Evolutionary conservation across 2,329 filamentous ascomycete species (phyloP).

Genomic region (Pyricularia grisea): DNA sequence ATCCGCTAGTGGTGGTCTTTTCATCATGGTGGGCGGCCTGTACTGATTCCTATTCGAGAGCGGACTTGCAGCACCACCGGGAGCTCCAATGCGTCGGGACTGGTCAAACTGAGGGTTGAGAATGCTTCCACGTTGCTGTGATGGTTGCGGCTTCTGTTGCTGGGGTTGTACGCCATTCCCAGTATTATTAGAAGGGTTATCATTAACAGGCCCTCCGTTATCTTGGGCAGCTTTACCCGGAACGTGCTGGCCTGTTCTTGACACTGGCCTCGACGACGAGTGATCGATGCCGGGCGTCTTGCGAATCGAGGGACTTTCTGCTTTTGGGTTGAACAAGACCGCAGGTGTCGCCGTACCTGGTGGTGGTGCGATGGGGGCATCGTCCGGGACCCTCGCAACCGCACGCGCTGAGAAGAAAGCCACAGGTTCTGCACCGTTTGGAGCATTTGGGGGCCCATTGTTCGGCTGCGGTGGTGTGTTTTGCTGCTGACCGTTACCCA

Average conservation of each 20-base stretch:
- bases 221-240: constrained; percentile 21
- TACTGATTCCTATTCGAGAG: constrained; percentile 50
- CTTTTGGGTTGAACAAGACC: constrained; percentile 61
- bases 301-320: constrained; percentile 75
- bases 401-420: constrained; percentile 66
- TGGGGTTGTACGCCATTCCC: constrained; percentile 2
- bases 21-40: constrained; percentile 50
- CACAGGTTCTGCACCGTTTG: constrained; percentile 29
- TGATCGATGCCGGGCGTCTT: constrained; percentile 86
- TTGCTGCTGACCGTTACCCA: constrained; percentile 5
- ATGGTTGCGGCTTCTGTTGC: background rate
- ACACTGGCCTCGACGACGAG: constrained; percentile 63
- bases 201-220: constrained; percentile 11
- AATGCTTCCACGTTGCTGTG: constrained; percentile 24
- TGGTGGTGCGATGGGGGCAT: constrained; percentile 27
- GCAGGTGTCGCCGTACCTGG: constrained; percentile 30
- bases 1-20: constrained; percentile 42
- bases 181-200: constrained; percentile 1
- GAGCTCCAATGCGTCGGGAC: constrained; percentile 49
- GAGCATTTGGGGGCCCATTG: constrained; percentile 4
- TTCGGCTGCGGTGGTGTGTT: constrained; percentile 17
- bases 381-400: constrained; percentile 45
- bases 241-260: constrained; percentile 44
- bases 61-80: constrained; percentile 43
- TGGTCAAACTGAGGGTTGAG: constrained; percentile 46